These are phyloP conservation scores for Pythium sukuiense DNA, from an alignment of 352 stramenopile genomes.

Conservation along the genomic window DNA sequence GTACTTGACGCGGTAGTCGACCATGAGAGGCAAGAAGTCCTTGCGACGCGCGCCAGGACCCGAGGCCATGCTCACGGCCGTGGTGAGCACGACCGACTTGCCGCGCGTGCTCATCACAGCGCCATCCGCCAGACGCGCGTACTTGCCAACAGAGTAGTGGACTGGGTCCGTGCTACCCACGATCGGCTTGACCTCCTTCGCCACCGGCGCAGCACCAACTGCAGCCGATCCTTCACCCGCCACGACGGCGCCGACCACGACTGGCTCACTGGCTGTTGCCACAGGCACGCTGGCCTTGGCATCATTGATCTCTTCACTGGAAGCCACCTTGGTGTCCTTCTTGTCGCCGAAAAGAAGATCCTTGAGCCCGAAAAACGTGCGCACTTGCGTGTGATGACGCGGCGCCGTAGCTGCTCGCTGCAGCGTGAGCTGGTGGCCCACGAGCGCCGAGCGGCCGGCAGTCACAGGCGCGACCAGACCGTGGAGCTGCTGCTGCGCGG, in stretches of 20 bases:
- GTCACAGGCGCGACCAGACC: slow-evolving; percentile 8
- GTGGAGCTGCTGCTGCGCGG: slow-evolving; percentile 11
- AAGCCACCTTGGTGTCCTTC: slow-evolving; percentile 32
- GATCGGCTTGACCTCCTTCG: slow-evolving; percentile 21
- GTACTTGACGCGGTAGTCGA: slow-evolving; percentile 94
- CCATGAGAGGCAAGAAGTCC: slow-evolving; percentile 91
- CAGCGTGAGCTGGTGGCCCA: slow-evolving; percentile 10
- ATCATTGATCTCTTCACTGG: not conserved
- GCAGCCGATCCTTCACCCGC: slow-evolving; percentile 12
- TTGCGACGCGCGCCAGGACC: slow-evolving; percentile 42
- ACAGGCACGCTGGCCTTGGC: slow-evolving; percentile 11
- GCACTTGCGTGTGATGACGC: slow-evolving; percentile 31
- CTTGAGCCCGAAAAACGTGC: slow-evolving; percentile 62
- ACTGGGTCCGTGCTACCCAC: slow-evolving; percentile 54
- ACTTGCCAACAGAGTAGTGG: slow-evolving; percentile 69
- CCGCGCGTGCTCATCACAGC: slow-evolving; percentile 81
- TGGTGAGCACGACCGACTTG: slow-evolving; percentile 87
- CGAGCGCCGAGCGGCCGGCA: slow-evolving; percentile 15
- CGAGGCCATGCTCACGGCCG: slow-evolving; percentile 57
- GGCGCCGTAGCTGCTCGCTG: slow-evolving; percentile 8
- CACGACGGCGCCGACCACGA: slow-evolving; percentile 6
- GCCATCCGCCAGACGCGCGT: slow-evolving; percentile 84
- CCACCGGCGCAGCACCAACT: not conserved
- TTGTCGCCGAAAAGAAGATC: slow-evolving; percentile 66
- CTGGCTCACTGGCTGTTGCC: not conserved